Evolutionary conservation across 163 green algal genomes (phyloP).

Genomic region (Scenedesmus sp.): DNA sequence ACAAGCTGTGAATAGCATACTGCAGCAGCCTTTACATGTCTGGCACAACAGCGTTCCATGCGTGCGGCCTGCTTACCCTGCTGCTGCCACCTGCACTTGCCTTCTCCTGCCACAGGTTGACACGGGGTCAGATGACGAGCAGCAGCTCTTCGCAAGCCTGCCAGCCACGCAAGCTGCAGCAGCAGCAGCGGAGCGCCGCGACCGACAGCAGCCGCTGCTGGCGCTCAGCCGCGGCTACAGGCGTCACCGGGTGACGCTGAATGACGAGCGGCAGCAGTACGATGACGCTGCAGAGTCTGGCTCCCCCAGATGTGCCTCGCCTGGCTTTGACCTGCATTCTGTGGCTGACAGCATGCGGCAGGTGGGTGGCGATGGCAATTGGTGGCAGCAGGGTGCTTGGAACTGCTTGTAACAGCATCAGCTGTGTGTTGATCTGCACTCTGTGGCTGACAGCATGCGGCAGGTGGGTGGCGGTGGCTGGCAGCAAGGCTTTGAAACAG

Average conservation of each 20-base stretch:
- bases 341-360: constrained; percentile 50
- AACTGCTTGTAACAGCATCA: neutral
- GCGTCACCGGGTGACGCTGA: constrained; percentile 48
- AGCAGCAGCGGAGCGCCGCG: neutral
- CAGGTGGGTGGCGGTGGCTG: neutral
- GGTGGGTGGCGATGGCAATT: neutral
- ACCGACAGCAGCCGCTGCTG: constrained; percentile 43
- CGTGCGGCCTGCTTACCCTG: neutral
- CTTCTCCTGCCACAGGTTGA: constrained; percentile 35
- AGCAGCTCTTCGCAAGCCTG: constrained; percentile 44
- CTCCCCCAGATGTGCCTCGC: neutral
- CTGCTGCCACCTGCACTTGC: neutral
- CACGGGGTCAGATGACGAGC: constrained; percentile 50
- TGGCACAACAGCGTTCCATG: neutral
- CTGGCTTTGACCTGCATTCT: constrained; percentile 48
- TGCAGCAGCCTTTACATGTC: neutral
- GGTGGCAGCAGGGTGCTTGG: neutral
- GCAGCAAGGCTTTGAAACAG: neutral
- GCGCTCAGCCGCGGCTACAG: constrained; percentile 28
- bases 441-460: constrained; percentile 41
- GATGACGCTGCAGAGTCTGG: constrained; percentile 26
- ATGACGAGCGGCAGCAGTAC: constrained; percentile 42
- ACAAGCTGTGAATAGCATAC: neutral
- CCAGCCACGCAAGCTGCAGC: constrained; percentile 18
- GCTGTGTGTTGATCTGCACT: constrained; percentile 43